Base-by-base conservation (phyloP, 2,329 filamentous ascomycete genomes). In the Xylariaceae sp. region DNA sequence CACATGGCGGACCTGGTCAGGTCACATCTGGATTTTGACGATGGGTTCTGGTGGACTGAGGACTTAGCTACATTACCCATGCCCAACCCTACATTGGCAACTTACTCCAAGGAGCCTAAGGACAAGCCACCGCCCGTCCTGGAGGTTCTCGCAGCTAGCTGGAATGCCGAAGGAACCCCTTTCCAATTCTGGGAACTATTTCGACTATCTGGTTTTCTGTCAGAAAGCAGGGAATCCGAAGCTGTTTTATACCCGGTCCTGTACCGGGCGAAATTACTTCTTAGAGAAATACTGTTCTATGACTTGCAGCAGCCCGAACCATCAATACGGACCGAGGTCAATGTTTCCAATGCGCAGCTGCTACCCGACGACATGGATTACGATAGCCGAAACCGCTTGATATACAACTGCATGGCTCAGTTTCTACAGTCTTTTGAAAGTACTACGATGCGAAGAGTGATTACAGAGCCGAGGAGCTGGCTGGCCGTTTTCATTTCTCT, bases 1-100 rank as follows among this genome's bases (percentile, higher is more conserved):
- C 60, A 64, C 11, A 61, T 66, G 19, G 53, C 63, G 2, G 61
- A 66, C n/a, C 57, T 68, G 43, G 69, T 73, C 13, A 66, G 66
- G 40, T 53, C 59, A 3, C 66, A 70, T 39, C 54, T 76, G 3
- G 76, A 80, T 50, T 78, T 75, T 41, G 65, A 73, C 24, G 76
- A 80, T 48, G 67, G 66, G 2, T 79, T 80, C 51, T 80, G 76
- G 76, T 76, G 73, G 72, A 73, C 70, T 13, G 73, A 76, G 36
- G 70, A 76, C 47, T 57, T 74, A 18, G 67, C 67, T 7, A 64
- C 54, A 34, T 46, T 68, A 28, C 63, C 68, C 9, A 62, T 64
- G 19, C 49, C 59, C 2, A 69, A 68, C 35, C 64, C 64, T 4
- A 60, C 64, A 3, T 44, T 63, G 9, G 60, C 68, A 3, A 61